Evolutionary conservation across 116 monocot genomes (phyloP).

Genomic region (Thalassia testudinum): DNA sequence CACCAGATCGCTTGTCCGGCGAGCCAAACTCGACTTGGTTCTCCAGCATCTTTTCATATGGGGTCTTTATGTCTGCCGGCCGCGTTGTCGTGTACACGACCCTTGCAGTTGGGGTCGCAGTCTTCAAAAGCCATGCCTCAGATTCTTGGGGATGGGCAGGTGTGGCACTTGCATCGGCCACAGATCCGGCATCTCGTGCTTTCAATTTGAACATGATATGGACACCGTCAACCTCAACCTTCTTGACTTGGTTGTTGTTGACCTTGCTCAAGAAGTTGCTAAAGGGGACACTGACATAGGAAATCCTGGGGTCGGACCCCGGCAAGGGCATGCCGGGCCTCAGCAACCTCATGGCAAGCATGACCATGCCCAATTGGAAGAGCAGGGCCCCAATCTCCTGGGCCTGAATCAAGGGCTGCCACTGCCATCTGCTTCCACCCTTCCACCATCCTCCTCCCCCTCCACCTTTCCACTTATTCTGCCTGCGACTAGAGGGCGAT

Average conservation of each 20-base stretch:
- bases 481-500: slow-evolving; percentile 15
- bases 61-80: slow-evolving; percentile 87
- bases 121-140: slow-evolving; percentile 30
- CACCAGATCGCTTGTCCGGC: slow-evolving; percentile 86
- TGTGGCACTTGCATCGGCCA: slow-evolving; percentile 13
- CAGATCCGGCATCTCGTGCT: slow-evolving; percentile 10
- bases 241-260: slow-evolving; percentile 67
- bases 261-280: slow-evolving; percentile 94
- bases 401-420: slow-evolving; percentile 78
- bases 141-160: slow-evolving; percentile 25
- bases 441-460: slow-evolving; percentile 24
- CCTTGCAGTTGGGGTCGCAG: slow-evolving; percentile 45
- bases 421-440: slow-evolving; percentile 55
- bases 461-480: slow-evolving; percentile 37
- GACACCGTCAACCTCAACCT: slow-evolving; percentile 97
- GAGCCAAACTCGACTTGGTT: slow-evolving; percentile 96
- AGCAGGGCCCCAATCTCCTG: slow-evolving; percentile 75
- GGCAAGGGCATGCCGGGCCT: slow-evolving; percentile 72
- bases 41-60: slow-evolving; percentile 98
- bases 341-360: slow-evolving; percentile 79
- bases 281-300: slow-evolving; percentile 70
- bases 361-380: slow-evolving; percentile 73
- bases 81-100: slow-evolving; percentile 81
- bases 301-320: slow-evolving; percentile 40
- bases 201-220: slow-evolving; percentile 74